These are phyloP conservation scores for Ramaria sp. DNA, from an alignment of 768 basidiomycete species.

Conservation along the genomic window DNA sequence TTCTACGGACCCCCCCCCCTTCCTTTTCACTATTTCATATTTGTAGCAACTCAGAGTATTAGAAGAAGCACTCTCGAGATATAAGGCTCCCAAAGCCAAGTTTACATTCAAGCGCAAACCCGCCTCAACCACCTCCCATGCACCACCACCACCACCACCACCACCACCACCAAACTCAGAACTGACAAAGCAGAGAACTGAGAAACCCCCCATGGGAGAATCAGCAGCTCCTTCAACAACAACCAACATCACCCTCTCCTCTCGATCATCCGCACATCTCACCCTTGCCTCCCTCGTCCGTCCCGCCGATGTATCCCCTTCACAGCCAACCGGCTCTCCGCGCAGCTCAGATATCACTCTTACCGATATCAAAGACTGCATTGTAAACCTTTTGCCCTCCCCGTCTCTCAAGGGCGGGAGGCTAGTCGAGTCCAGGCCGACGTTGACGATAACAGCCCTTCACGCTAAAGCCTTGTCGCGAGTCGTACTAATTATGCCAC, in stretches of 20 bases:
- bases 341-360: slow-evolving; percentile 44
- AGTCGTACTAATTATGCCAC: slow-evolving; percentile 55
- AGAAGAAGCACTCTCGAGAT: slow-evolving; percentile 41
- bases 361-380: slow-evolving; percentile 52
- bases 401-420: slow-evolving; percentile 12
- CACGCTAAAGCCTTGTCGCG: slow-evolving; percentile 52
- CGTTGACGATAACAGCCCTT: slow-evolving; percentile 38
- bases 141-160: slow-evolving; percentile 6
- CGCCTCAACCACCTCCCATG: slow-evolving; percentile 13
- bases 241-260: slow-evolving; percentile 34
- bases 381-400: slow-evolving; percentile 51
- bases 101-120: slow-evolving; percentile 56
- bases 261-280: slow-evolving; percentile 35
- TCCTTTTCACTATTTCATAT: neutral
- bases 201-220: neutral
- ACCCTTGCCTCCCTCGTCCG: slow-evolving; percentile 29
- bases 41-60: slow-evolving; percentile 55
- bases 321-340: neutral
- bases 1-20: neutral
- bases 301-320: slow-evolving; percentile 19
- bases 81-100: slow-evolving; percentile 45
- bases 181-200: neutral
- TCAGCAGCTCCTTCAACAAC: slow-evolving; percentile 16
- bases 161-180: too few relatives aligned
- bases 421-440: neutral